Conservation (phyloP, 1,284 basidiomycete species). For the Naganishia albida region DNA sequence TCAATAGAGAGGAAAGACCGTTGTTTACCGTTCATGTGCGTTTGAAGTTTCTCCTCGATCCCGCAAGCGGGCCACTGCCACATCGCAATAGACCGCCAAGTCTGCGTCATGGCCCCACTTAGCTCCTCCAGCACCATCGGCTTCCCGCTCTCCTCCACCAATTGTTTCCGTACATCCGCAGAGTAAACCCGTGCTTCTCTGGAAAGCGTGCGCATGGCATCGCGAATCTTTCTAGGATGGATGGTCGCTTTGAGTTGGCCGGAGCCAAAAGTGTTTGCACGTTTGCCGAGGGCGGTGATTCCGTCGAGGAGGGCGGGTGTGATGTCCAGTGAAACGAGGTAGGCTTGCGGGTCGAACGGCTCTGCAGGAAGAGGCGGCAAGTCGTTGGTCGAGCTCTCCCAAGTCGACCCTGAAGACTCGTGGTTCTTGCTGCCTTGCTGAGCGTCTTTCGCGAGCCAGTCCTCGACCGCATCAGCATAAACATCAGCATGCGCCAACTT, state of each 20-base stretch:
- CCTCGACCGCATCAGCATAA: constrained; percentile 8
- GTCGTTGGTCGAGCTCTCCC: background rate
- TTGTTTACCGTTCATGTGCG: constrained; percentile 27
- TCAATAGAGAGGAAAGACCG: constrained; percentile 19
- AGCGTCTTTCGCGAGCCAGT: constrained; percentile 10
- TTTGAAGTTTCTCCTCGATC: constrained; percentile 9
- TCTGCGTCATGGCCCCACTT: constrained; percentile 14
- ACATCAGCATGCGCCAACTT: constrained; percentile 9
- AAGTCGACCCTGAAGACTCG: background rate
- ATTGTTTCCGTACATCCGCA: constrained; percentile 20
- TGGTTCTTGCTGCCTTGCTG: background rate
- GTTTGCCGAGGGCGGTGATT: background rate
- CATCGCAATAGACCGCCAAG: background rate
- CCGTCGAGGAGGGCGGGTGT: background rate
- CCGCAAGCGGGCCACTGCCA: constrained; percentile 27
- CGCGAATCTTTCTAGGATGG: constrained; percentile 13
- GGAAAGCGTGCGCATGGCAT: constrained; percentile 15
- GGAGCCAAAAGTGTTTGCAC: constrained; percentile 20
- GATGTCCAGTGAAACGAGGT: constrained; percentile 11
- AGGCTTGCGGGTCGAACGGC: constrained; percentile 6
- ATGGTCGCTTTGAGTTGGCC: constrained; percentile 18
- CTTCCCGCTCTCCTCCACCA: constrained; percentile 23
- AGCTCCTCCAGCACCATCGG: constrained; percentile 18
- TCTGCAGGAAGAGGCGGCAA: constrained; percentile 2
- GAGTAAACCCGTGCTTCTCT: constrained; percentile 11